These are phyloP conservation scores for Fraxinus americana DNA, from an alignment of 257 asterid species.

Conservation along the genomic window DNA sequence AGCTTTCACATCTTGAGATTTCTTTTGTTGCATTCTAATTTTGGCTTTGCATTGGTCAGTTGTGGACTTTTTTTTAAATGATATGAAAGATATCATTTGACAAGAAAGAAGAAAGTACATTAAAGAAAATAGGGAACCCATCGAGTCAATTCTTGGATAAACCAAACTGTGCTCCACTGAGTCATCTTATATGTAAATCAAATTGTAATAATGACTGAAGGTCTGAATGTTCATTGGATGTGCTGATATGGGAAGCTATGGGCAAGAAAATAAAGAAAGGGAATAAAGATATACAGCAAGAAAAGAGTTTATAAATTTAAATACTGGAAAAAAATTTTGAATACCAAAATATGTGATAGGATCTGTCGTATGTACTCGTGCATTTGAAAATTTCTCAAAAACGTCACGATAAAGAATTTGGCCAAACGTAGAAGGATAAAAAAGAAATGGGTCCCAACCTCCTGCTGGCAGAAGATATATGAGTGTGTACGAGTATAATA, in stretches of 20 bases:
- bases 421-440: background rate
- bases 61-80: background rate
- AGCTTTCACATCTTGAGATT: constrained; percentile 18
- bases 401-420: background rate
- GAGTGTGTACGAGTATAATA: background rate
- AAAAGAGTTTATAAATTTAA: background rate
- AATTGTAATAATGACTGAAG: constrained; percentile 5
- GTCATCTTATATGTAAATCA: constrained; percentile 19
- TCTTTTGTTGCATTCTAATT: constrained; percentile 19
- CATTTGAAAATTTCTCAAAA: background rate
- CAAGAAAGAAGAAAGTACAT: background rate
- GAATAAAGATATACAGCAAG: background rate
- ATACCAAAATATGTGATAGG: background rate
- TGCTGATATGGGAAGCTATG: constrained; percentile 2
- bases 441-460: background rate
- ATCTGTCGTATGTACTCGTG: background rate
- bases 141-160: background rate
- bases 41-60: constrained; percentile 8
- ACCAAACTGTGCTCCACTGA: constrained; percentile 8
- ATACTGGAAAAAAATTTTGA: background rate
- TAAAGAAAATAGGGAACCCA: constrained; percentile 1
- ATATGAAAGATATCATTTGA: background rate
- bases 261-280: background rate
- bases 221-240: constrained; percentile 8
- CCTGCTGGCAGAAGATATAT: background rate